A percentile compares a stretch with the other conserved stretches of the same genome.
phyloP scores from a whole-genome alignment of 2,329 filamentous ascomycete species.

The Sporothrix humicola region DNA sequence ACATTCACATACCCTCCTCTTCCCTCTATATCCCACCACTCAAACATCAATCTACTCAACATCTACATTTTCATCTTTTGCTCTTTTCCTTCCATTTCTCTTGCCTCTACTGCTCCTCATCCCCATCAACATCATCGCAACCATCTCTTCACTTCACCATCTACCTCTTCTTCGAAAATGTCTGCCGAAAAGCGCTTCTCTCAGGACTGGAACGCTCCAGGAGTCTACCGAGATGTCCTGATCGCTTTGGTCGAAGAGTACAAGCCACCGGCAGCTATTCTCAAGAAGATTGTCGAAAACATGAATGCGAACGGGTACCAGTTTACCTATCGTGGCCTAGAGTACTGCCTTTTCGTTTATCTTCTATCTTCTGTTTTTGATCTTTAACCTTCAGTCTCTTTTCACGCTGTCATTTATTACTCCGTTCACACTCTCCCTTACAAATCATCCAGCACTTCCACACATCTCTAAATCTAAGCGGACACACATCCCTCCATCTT shows the following conservation, averaged over 20 bases:
- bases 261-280: conserved; percentile 45
- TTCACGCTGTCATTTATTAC: not conserved
- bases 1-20: not conserved
- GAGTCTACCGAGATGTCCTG: conserved; percentile 53
- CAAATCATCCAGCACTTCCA: not conserved
- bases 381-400: not conserved
- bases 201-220: conserved; percentile 49
- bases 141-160: not conserved
- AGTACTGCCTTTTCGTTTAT: conserved; percentile 29
- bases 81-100: conserved; percentile 8
- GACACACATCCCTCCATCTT: not conserved
- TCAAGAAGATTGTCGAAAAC: conserved; percentile 39
- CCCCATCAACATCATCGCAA: not conserved
- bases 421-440: not conserved
- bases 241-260: conserved; percentile 49
- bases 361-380: not conserved
- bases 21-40: not conserved
- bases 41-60: not conserved
- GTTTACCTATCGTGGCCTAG: conserved; percentile 37
- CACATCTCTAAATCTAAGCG: not conserved
- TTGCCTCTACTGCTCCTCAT: not conserved
- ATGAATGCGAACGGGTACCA: conserved; percentile 42
- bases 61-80: not conserved
- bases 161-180: conserved; percentile 5
- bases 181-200: conserved; percentile 22